phyloP scores from a whole-genome alignment of 2,329 filamentous ascomycete species.

The Trichoderma arundinaceum region DNA sequence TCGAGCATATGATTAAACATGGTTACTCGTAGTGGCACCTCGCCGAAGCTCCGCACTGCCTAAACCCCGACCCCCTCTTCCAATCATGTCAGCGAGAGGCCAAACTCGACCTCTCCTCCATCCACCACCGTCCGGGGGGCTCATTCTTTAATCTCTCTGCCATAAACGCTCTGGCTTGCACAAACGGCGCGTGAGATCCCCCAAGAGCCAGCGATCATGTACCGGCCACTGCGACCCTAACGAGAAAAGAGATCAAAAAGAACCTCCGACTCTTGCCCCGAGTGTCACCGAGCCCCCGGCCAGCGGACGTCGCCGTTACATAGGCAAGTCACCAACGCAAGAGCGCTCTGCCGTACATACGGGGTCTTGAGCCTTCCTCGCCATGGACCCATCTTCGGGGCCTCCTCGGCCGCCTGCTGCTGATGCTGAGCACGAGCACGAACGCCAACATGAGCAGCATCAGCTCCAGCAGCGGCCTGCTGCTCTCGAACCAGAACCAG shows the following conservation, averaged over 20 bases:
- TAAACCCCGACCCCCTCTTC: slow-evolving; percentile 25
- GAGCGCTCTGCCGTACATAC: background rate
- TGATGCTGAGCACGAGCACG: slow-evolving; percentile 15
- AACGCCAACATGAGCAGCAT: background rate
- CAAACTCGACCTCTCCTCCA: slow-evolving; percentile 4
- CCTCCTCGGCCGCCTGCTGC: slow-evolving; percentile 42
- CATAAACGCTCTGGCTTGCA: background rate
- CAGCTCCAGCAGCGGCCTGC: background rate
- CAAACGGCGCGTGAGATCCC: background rate
- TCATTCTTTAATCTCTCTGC: slow-evolving; percentile 18
- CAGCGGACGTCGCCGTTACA: slow-evolving; percentile 20
- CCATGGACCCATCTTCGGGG: slow-evolving; percentile 43
- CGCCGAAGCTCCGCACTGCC: slow-evolving; percentile 8
- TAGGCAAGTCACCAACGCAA: slow-evolving; percentile 5
- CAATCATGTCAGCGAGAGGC: slow-evolving; percentile 28
- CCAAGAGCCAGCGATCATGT: slow-evolving; percentile 15
- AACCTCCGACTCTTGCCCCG: slow-evolving; percentile 29
- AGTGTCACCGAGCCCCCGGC: slow-evolving; percentile 30
- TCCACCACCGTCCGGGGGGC: background rate
- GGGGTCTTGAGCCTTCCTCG: slow-evolving; percentile 12
- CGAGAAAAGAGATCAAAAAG: background rate
- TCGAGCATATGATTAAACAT: background rate
- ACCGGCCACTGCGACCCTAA: slow-evolving; percentile 8
- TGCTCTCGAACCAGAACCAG: background rate
- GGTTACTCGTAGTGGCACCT: slow-evolving; percentile 5